phyloP scores from a whole-genome alignment of 2,329 filamentous ascomycete genomes.

The Sphaerostilbella broomeana region DNA sequence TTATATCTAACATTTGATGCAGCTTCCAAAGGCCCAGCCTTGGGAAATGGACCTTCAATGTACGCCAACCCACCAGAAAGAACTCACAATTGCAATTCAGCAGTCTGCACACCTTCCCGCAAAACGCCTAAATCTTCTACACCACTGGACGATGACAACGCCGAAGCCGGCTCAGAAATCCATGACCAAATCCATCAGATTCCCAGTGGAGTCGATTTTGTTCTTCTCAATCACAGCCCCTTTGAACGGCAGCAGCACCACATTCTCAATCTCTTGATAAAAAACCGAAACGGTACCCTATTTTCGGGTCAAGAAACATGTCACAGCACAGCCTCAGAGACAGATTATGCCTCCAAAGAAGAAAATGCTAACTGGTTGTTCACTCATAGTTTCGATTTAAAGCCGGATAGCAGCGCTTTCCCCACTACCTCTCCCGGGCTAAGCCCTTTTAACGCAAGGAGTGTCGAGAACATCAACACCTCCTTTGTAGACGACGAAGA shows the following conservation, averaged over 20 bases:
- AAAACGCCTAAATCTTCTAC: not conserved
- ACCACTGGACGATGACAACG: constrained; percentile 9
- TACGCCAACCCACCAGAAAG: constrained; percentile 32
- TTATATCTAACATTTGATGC: constrained; percentile 5
- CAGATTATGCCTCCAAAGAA: constrained; percentile 5
- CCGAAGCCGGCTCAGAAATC: constrained; percentile 13
- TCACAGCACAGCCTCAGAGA: not conserved
- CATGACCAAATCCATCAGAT: constrained; percentile 14
- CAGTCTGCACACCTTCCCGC: constrained; percentile 10
- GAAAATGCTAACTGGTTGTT: constrained; percentile 28
- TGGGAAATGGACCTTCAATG: constrained; percentile 35
- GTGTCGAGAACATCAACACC: constrained; percentile 56
- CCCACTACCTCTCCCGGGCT: constrained; percentile 28
- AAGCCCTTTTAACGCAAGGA: constrained; percentile 41
- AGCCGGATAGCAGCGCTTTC: constrained; percentile 37
- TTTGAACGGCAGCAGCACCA: constrained; percentile 36
- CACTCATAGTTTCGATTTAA: constrained; percentile 45
- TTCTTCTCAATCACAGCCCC: constrained; percentile 25
- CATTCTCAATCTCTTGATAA: constrained; percentile 33
- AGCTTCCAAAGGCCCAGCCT: constrained; percentile 1
- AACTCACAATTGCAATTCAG: constrained; percentile 6
- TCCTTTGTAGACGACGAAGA: constrained; percentile 48
- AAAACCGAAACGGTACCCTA: constrained; percentile 19
- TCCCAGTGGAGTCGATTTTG: constrained; percentile 28
- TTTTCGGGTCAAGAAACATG: constrained; percentile 15